Base-by-base conservation (phyloP, 768 basidiomycete species). In the Candolleomyces aberdarensis region DNA sequence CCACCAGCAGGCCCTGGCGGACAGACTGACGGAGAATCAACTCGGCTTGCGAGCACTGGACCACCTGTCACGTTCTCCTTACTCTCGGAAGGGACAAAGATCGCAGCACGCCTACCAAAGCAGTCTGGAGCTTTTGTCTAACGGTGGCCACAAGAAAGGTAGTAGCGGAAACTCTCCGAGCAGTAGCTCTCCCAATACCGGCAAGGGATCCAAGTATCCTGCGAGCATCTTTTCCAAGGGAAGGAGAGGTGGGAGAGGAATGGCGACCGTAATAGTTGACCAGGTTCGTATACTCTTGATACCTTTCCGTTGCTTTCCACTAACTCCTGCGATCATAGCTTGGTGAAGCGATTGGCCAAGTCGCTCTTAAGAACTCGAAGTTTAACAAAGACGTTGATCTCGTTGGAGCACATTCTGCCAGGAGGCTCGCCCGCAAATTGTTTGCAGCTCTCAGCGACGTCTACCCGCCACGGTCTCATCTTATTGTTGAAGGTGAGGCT, bases 1-100 rank as follows among this genome's bases (percentile, higher is more conserved):
- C 69, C 90, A 92, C 69, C 80, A 85, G 63, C 88, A 83, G 58
- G 89, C 90, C 1, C 81, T 92, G 20, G 85, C 88, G 10, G 90
- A 92, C 58, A 85, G 90, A 41, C 73, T 92, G 15, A 75, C 78
- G 8, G 89, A 90, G 71, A 92, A 92, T 65, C 80, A 80, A 36
- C 73, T 88, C 41, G 91, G 86, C 9, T 75, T 92, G 32, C 85
- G 81, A 65, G 88, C 87, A 2, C 77, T 92, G 20, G 89, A 91
- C 69, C 79, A 79, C 31, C 79, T 92, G 40, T 91, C 90, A 3
- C 87, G 87, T 68, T 59, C 68, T 6, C 74, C 74, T 0, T 78
- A 82, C 56, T 66, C 65, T 36, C 47, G 56, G 11, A 55, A 52
- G 29, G 43, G 46, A 10, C 83, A 76, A 68, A 80, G 78, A 51